Percentiles rank a stretch among this genome's conserved stretches.
Conservation (phyloP, 345 rosid species). For the Pelargonium nanum region DNA sequence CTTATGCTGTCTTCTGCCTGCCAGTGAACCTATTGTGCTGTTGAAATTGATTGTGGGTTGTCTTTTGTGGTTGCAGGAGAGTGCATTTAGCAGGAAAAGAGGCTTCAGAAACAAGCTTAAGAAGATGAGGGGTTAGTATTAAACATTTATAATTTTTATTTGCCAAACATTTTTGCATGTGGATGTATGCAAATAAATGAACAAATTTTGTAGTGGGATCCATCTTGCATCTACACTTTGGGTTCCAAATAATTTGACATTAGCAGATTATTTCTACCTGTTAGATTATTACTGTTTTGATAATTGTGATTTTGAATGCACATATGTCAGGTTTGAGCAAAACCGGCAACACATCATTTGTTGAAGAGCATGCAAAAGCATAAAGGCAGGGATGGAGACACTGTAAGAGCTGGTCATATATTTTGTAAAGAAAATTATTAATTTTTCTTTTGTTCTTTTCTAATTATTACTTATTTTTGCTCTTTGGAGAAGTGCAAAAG, state of each 20-base stretch:
- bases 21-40: neutral
- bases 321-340: conserved; percentile 24
- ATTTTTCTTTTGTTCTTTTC: too few species aligned
- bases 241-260: conserved; percentile 7
- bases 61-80: conserved; percentile 33
- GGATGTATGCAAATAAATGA: neutral
- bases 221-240: too few species aligned
- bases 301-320: too few species aligned
- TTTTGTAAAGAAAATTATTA: neutral
- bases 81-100: conserved; percentile 68
- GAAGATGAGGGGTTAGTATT: conserved; percentile 17
- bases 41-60: neutral
- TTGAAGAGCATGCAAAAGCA: conserved; percentile 13
- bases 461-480: neutral
- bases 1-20: neutral
- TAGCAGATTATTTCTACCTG: too few species aligned
- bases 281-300: too few species aligned
- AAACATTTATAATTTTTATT: too few species aligned
- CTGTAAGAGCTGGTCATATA: neutral
- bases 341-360: conserved; percentile 3
- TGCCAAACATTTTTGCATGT: neutral
- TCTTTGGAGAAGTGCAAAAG: neutral
- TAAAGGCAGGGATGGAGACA: neutral
- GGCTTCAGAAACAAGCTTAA: conserved; percentile 69
- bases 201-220: neutral